Evolutionary conservation across 1,284 basidiomycete species (phyloP), one percentile per base, ranked within the genome.

Genomic region (Puccinia coronata): DNA sequence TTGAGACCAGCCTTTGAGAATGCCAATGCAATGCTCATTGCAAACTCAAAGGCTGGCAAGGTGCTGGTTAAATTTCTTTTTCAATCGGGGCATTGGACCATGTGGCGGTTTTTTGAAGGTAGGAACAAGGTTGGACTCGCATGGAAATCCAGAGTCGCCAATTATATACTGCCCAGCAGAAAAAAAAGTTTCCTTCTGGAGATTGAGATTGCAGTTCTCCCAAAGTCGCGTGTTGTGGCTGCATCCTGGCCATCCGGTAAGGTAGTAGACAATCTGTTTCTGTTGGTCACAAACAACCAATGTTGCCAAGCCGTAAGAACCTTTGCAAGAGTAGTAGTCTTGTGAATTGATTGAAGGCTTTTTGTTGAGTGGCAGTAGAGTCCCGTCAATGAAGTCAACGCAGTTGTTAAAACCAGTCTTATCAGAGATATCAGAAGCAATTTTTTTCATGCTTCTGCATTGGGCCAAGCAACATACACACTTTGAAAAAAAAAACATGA

Each of bases 291-390:
- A 72, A 16, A 72, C 69, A 23, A 72, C 43, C 23, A 72, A 28
- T 0, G 51, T 51, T 2, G 43, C 51, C 16, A 28, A 28, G 0
- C 43, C 69, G 20, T 72, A 72, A 9, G 34, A 72, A 1, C 20
- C n/a, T 34, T 72, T 72, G 18, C 47, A 4, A 8, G 43, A 31
- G 25, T 51, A 72, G 28, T 72, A 72, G 39, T 72, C 69, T 11
- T 72, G 31, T 4, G 39, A 4, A 18, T 31, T 12, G 5, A n/a
- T n/a, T 0, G 11, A 18, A 11, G 69, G 69, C n/a, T 39, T 43
- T 18, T 36, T 8, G 11, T 3, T 4, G 5, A 65, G 4, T 36
- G 63, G 63, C 23, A 65, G 14, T 1, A 34, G 23, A 28, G 63
- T 65, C 5, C 63, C 63, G 14, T 65, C 25, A 1, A 65, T n/a